These are phyloP conservation scores for Cordyceps fumosorosea DNA, from an alignment of 2,329 filamentous ascomycete genomes.

Conservation along the genomic window DNA sequence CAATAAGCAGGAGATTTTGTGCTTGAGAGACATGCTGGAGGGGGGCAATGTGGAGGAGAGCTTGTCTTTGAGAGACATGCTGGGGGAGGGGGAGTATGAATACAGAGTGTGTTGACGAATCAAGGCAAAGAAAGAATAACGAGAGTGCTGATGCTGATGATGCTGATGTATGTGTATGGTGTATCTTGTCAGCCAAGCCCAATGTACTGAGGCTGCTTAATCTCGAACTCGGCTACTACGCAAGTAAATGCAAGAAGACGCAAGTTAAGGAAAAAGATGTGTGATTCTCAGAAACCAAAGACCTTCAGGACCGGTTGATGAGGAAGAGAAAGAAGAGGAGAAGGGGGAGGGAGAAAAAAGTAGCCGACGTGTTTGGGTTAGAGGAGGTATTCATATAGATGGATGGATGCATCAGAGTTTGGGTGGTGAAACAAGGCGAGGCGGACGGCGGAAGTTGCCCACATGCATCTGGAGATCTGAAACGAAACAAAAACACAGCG, in stretches of 20 bases:
- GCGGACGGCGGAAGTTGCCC: not conserved
- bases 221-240: not conserved
- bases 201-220: not conserved
- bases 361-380: not conserved
- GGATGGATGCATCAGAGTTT: not conserved
- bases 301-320: not conserved
- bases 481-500: slow-evolving; percentile 6
- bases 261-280: not conserved
- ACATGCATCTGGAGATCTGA: slow-evolving; percentile 8
- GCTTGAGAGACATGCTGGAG: slow-evolving; percentile 32
- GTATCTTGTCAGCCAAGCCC: not conserved
- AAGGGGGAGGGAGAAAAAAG: not conserved
- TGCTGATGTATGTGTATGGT: not conserved
- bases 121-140: not conserved
- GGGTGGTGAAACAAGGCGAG: not conserved
- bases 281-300: not conserved
- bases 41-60: no score
- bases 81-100: not conserved
- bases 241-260: slow-evolving; percentile 13
- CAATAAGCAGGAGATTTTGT: no score
- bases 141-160: not conserved
- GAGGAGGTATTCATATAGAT: slow-evolving; percentile 1
- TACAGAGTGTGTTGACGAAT: not conserved
- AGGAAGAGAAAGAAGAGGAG: not conserved
- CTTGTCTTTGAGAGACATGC: not conserved